These are phyloP conservation scores for Globisporangium paddicum DNA, from an alignment of 352 stramenopile species.

Conservation along the genomic window DNA sequence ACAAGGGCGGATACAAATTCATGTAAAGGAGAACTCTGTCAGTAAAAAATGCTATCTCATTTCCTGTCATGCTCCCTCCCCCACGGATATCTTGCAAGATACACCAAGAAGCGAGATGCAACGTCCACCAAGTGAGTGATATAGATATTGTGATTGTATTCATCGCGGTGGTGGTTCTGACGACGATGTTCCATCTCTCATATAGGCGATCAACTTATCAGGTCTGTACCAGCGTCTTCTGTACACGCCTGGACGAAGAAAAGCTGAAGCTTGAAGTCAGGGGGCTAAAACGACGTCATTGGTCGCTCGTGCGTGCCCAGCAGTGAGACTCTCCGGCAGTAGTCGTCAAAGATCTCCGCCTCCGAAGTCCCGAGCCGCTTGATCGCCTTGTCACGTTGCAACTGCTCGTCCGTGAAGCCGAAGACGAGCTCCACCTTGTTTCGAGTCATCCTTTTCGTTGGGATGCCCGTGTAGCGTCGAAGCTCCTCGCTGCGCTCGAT, in stretches of 20 bases:
- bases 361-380: slow-evolving; percentile 53
- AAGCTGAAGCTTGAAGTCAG: neutral
- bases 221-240: neutral
- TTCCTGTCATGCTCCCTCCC: neutral
- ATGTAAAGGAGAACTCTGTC: slow-evolving; percentile 9
- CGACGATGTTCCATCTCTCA: neutral
- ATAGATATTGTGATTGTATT: slow-evolving; percentile 6
- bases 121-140: neutral
- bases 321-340: slow-evolving; percentile 44
- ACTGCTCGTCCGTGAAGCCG: slow-evolving; percentile 55
- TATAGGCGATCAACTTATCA: neutral
- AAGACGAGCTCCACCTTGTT: slow-evolving; percentile 62
- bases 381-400: slow-evolving; percentile 53
- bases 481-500: slow-evolving; percentile 47
- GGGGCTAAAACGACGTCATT: slow-evolving; percentile 10
- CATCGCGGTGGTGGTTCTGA: neutral
- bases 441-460: slow-evolving; percentile 17
- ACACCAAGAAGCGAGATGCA: neutral
- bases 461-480: slow-evolving; percentile 45
- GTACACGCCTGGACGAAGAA: neutral
- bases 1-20: slow-evolving; percentile 35
- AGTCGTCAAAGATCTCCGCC: slow-evolving; percentile 61
- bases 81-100: neutral
- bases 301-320: slow-evolving; percentile 24
- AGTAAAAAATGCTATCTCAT: neutral